Conservation (phyloP, 1,284 basidiomycete species). For the Leccinum angustisporum region DNA sequence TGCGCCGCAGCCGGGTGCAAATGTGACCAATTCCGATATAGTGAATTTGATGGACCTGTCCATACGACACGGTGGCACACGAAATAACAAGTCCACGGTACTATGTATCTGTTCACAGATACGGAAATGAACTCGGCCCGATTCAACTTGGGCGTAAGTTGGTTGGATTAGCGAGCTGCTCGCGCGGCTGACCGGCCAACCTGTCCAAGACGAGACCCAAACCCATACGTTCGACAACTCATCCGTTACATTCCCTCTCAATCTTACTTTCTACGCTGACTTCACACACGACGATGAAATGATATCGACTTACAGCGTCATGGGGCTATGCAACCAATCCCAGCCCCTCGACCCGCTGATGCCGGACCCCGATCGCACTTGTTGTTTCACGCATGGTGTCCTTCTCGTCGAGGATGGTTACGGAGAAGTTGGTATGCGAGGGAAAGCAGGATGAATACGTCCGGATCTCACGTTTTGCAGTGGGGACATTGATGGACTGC, state of each 20-base stretch:
- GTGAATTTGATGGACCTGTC: neutral
- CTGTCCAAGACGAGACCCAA: slow-evolving; percentile 58
- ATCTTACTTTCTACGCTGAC: slow-evolving; percentile 38
- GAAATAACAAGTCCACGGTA: slow-evolving; percentile 44
- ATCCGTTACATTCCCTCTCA: slow-evolving; percentile 69
- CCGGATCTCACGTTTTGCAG: neutral
- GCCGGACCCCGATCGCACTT: slow-evolving; percentile 28
- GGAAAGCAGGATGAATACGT: neutral
- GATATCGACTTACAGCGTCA: slow-evolving; percentile 42
- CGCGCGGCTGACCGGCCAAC: slow-evolving; percentile 65
- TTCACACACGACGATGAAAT: slow-evolving; percentile 84
- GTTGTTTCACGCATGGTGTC: neutral
- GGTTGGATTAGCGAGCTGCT: slow-evolving; percentile 85
- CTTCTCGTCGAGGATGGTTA: neutral
- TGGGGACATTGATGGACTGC: neutral
- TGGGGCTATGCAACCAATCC: slow-evolving; percentile 39
- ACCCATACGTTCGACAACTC: too few relatives aligned
- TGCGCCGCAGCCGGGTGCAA: neutral
- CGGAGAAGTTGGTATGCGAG: neutral
- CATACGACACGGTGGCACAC: neutral
- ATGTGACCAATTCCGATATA: neutral
- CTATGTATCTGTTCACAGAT: slow-evolving; percentile 40
- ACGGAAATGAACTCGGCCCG: slow-evolving; percentile 62
- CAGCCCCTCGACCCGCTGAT: slow-evolving; percentile 43
- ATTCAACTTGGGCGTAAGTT: too few relatives aligned